These are phyloP conservation scores for Hyphopichia burtonii DNA, from an alignment of 1,139 yeast species.

Conservation along the genomic window DNA sequence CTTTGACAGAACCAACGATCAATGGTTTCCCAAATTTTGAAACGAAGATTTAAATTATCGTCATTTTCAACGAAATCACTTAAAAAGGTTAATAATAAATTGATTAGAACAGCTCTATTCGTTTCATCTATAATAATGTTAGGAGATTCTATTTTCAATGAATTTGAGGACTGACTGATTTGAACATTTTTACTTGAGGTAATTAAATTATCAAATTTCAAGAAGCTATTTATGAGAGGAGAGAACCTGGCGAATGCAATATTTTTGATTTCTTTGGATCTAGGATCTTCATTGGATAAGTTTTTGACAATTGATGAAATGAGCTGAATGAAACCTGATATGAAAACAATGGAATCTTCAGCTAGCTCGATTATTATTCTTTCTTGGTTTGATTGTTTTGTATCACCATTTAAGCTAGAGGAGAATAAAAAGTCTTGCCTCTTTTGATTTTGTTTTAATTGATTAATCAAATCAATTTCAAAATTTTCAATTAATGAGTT, in stretches of 20 bases:
- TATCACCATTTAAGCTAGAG: slow-evolving; percentile 12
- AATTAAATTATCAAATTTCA: slow-evolving; percentile 42
- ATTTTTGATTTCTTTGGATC: slow-evolving; percentile 28
- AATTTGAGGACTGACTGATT: slow-evolving; percentile 6
- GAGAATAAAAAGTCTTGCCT: slow-evolving; percentile 39
- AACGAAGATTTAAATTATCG: slow-evolving; percentile 30
- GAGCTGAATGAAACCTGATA: slow-evolving; percentile 64
- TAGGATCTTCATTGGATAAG: slow-evolving; percentile 21
- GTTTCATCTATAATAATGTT: slow-evolving; percentile 31
- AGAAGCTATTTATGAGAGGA: slow-evolving; percentile 36
- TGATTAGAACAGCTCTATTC: slow-evolving; percentile 35
- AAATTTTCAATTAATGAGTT: slow-evolving; percentile 47
- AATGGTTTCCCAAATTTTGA: slow-evolving; percentile 63
- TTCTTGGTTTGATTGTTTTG: slow-evolving; percentile 14
- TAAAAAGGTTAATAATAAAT: slow-evolving; percentile 41
- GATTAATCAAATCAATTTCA: slow-evolving; percentile 34
- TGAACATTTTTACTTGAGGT: slow-evolving; percentile 9
- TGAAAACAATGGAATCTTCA: slow-evolving; percentile 76
- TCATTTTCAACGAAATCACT: slow-evolving; percentile 48
- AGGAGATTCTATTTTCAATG: slow-evolving; percentile 23
- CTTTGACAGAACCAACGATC: slow-evolving; percentile 72
- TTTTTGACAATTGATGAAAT: slow-evolving; percentile 36
- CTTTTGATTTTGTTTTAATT: slow-evolving; percentile 31
- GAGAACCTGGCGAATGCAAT: slow-evolving; percentile 34
- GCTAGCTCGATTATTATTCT: slow-evolving; percentile 55